Evolutionary conservation across 306 rosid species (phyloP).

Genomic region (Citrullus mucosospermus): DNA sequence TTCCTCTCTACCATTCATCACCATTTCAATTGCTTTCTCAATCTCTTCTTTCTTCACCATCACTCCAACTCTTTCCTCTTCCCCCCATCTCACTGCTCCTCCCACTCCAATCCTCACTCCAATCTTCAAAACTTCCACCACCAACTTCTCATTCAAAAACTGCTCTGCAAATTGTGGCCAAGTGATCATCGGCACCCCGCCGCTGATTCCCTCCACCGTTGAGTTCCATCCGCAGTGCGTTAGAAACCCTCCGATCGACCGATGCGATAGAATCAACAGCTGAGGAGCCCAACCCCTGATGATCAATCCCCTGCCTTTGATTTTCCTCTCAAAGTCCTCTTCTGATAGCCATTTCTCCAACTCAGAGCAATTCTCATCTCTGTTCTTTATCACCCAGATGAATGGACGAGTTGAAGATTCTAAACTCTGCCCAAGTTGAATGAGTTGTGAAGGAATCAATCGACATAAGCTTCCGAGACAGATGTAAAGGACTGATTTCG

Average conservation of each 20-base stretch:
- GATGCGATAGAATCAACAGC: constrained; percentile 40
- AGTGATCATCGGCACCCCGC: constrained; percentile 58
- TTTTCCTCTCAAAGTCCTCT: constrained; percentile 45
- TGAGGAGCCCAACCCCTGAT: constrained; percentile 81
- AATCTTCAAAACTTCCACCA: constrained; percentile 39
- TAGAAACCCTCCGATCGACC: constrained; percentile 47
- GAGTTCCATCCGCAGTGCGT: constrained; percentile 87
- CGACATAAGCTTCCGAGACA: constrained; percentile 75
- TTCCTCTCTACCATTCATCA: constrained; percentile 44
- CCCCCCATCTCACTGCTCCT: constrained; percentile 58
- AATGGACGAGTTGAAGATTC: constrained; percentile 53
- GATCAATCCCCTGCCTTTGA: constrained; percentile 49
- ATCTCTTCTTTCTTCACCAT: constrained; percentile 6
- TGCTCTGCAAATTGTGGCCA: constrained; percentile 77
- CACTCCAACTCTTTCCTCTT: constrained; percentile 28
- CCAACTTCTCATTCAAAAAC: constrained; percentile 49
- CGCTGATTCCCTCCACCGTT: constrained; percentile 37
- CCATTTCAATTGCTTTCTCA: constrained; percentile 28
- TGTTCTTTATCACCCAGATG: constrained; percentile 56
- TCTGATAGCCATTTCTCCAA: constrained; percentile 47
- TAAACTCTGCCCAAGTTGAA: constrained; percentile 51
- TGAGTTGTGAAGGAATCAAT: constrained; percentile 41
- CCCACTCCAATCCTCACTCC: constrained; percentile 61
- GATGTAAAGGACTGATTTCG: constrained; percentile 56
- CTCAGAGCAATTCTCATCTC: constrained; percentile 18